Evolutionary conservation across 495 filamentous ascomycete genomes (phyloP).

Genomic region (Geoglossum glabrum): DNA sequence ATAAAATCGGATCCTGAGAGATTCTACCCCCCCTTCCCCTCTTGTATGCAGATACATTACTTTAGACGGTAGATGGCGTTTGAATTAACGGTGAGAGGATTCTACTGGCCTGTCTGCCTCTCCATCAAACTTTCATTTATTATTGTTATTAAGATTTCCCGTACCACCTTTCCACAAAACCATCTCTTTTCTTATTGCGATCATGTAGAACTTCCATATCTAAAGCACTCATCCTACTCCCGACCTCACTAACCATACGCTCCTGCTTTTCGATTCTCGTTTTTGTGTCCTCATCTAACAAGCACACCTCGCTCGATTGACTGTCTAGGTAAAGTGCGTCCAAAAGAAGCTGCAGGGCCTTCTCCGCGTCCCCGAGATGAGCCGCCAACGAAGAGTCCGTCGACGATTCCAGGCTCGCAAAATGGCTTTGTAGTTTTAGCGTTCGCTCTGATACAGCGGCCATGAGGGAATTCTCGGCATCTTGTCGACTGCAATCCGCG

Average conservation of each 20-base stretch:
- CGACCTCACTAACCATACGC: not conserved
- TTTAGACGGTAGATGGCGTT: not conserved
- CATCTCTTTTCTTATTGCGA: not conserved
- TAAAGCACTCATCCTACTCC: not conserved
- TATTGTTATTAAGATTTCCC: not conserved
- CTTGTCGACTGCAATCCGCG: not conserved
- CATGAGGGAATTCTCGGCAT: not conserved
- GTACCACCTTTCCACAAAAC: not conserved
- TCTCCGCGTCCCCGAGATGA: not conserved
- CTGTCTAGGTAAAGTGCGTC: not conserved
- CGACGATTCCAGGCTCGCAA: not conserved
- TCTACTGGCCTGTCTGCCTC: not conserved
- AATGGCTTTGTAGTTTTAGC: not conserved
- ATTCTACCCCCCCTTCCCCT: not conserved
- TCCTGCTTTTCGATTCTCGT: not conserved
- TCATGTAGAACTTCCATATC: not conserved
- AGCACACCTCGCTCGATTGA: not conserved
- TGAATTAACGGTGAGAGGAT: not conserved
- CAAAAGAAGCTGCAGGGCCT: not conserved
- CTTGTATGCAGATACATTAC: too few relatives aligned
- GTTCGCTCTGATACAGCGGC: not conserved
- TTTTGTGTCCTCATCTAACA: not conserved
- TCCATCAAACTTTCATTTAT: not conserved
- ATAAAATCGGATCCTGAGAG: constrained; percentile 3
- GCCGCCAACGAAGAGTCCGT: not conserved